These are phyloP conservation scores for Epichloe amarillans DNA, from an alignment of 2,329 filamentous ascomycete species.

Conservation along the genomic window DNA sequence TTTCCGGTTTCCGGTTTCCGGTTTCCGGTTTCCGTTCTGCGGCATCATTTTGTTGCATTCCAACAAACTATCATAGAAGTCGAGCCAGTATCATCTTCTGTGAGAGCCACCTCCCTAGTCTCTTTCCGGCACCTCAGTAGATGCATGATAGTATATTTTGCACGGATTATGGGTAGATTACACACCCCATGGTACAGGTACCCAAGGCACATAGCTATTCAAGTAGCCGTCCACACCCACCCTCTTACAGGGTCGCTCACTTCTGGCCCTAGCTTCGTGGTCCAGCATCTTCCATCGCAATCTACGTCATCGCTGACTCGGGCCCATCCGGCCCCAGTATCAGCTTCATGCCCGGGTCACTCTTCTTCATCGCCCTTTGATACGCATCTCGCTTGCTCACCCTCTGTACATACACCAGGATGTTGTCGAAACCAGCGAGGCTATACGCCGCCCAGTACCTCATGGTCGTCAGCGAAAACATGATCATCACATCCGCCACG, in stretches of 20 bases:
- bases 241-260: too few species aligned
- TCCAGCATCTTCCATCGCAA: neutral
- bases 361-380: slow-evolving; percentile 31
- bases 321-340: slow-evolving; percentile 14
- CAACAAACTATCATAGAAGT: neutral
- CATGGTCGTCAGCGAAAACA: slow-evolving; percentile 49
- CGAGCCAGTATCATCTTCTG: neutral
- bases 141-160: too few species aligned
- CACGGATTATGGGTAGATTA: too few species aligned
- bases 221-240: too few species aligned
- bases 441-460: slow-evolving; percentile 35
- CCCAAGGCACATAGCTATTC: too few species aligned
- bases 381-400: slow-evolving; percentile 32
- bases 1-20: too few species aligned
- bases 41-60: too few species aligned
- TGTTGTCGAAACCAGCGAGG: slow-evolving; percentile 25
- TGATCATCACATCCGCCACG: slow-evolving; percentile 51
- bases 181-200: too few species aligned
- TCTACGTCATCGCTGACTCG: neutral
- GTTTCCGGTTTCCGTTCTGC: too few species aligned
- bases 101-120: too few species aligned
- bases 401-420: slow-evolving; percentile 33
- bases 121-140: too few species aligned
- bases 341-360: slow-evolving; percentile 31
- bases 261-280: too few species aligned